phyloP scores from a whole-genome alignment of 2,329 filamentous ascomycete genomes.

The Bipolaris cookei region DNA sequence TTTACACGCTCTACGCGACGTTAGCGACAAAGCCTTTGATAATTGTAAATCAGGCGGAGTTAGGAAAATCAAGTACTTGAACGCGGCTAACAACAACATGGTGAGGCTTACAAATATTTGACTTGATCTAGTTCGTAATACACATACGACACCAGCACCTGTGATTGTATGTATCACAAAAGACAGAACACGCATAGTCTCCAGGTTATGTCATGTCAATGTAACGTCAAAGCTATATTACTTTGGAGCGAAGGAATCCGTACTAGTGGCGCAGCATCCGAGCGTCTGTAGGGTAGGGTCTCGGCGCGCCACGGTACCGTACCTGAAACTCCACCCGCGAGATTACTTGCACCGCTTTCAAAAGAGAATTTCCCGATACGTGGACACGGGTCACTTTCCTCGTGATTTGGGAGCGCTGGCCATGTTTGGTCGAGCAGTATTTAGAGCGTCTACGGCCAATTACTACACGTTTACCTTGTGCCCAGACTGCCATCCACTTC shows the following conservation, averaged over 20 bases:
- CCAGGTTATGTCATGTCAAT: not conserved
- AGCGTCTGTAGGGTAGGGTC: not conserved
- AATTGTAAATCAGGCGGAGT: not conserved
- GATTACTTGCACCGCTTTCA: not conserved
- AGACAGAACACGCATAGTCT: not conserved
- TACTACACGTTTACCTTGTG: not conserved
- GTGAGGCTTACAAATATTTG: not conserved
- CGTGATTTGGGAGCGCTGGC: not conserved
- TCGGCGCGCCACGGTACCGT: not conserved
- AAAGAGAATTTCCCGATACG: not conserved
- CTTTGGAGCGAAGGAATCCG: not conserved
- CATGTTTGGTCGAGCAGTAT: not conserved
- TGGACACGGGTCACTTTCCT: not conserved
- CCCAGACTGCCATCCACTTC: not conserved
- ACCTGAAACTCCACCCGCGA: not conserved
- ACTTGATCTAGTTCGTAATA: not conserved
- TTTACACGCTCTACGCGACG: not conserved
- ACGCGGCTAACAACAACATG: not conserved
- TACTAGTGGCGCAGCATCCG: not conserved
- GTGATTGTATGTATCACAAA: not conserved
- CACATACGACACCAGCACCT: not conserved
- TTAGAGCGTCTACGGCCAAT: not conserved
- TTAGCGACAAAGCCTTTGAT: not conserved
- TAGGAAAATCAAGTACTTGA: not conserved
- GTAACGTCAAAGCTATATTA: not conserved